Percentiles rank a stretch among this genome's conserved stretches.
phyloP scores from a whole-genome alignment of 805 yeast genomes.

The Kodamaea restingae region DNA sequence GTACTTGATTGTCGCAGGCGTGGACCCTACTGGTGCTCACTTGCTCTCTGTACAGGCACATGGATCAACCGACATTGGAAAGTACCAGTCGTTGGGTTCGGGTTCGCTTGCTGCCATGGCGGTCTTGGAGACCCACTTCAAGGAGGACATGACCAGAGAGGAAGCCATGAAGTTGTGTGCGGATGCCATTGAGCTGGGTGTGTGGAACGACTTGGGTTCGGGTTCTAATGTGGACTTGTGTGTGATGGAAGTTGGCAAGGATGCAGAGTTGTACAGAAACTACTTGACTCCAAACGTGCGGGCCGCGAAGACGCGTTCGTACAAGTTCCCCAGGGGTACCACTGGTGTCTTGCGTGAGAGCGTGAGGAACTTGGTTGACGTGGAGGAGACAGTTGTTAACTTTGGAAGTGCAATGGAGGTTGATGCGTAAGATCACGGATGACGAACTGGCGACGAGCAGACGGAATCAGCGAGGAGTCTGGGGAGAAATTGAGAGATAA shows the following conservation, averaged over 20 bases:
- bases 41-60: conserved; percentile 93
- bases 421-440: conserved; percentile 25
- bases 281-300: conserved; percentile 89
- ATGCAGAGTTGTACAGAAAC: conserved; percentile 80
- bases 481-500: no score
- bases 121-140: conserved; percentile 86
- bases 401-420: conserved; percentile 39
- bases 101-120: conserved; percentile 99
- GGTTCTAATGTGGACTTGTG: conserved; percentile 98
- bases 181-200: conserved; percentile 95
- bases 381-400: conserved; percentile 57
- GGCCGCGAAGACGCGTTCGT: conserved; percentile 73
- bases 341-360: conserved; percentile 76
- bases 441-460: no score
- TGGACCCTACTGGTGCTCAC: conserved; percentile 94
- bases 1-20: conserved; percentile 95
- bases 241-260: conserved; percentile 91
- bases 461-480: no score
- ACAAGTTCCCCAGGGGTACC: conserved; percentile 90
- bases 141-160: conserved; percentile 68
- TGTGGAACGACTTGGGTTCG: conserved; percentile 98
- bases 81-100: conserved; percentile 87
- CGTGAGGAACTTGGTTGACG: conserved; percentile 61
- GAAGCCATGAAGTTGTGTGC: conserved; percentile 91
- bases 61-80: conserved; percentile 96